Evolutionary conservation across 202 grass and related monocot species (phyloP).

Genomic region (Bolboschoenoplectus hybrid): DNA sequence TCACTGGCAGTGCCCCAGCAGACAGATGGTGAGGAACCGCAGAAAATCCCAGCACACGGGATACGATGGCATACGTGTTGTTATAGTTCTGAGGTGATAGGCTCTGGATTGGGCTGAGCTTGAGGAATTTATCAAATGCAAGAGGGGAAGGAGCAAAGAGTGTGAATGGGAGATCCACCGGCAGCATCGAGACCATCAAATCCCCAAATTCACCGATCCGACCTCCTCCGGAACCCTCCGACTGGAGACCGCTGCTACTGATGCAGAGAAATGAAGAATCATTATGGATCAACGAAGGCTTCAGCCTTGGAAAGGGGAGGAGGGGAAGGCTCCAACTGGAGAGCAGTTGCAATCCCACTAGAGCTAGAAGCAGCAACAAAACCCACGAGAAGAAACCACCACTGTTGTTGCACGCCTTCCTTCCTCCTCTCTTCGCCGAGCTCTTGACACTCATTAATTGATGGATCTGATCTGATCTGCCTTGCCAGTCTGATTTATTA

Average conservation of each 20-base stretch:
- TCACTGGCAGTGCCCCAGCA: constrained; percentile 47
- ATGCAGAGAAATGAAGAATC: constrained; percentile 8
- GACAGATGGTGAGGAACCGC: constrained; percentile 54
- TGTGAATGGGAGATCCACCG: constrained; percentile 69
- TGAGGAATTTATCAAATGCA: constrained; percentile 51
- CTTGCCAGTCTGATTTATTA: neutral
- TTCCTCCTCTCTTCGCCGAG: neutral
- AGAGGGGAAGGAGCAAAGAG: constrained; percentile 60
- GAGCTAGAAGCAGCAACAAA: neutral
- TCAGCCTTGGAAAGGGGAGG: neutral
- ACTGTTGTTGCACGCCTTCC: neutral
- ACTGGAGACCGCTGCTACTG: neutral
- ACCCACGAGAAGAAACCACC: neutral
- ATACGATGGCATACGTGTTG: constrained; percentile 65
- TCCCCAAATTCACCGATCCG: constrained; percentile 62
- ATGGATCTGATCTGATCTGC: neutral
- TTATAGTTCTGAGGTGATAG: constrained; percentile 10
- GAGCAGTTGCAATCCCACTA: constrained; percentile 3
- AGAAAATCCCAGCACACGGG: constrained; percentile 80
- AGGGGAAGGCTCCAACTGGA: constrained; percentile 10
- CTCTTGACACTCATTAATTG: constrained; percentile 22
- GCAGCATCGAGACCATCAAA: constrained; percentile 80
- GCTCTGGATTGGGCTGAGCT: constrained; percentile 43
- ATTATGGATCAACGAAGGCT: neutral
- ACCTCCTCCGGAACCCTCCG: neutral